Evolutionary conservation across 345 rosid species (phyloP).

Genomic region (Crucihimalaya himalaica): DNA sequence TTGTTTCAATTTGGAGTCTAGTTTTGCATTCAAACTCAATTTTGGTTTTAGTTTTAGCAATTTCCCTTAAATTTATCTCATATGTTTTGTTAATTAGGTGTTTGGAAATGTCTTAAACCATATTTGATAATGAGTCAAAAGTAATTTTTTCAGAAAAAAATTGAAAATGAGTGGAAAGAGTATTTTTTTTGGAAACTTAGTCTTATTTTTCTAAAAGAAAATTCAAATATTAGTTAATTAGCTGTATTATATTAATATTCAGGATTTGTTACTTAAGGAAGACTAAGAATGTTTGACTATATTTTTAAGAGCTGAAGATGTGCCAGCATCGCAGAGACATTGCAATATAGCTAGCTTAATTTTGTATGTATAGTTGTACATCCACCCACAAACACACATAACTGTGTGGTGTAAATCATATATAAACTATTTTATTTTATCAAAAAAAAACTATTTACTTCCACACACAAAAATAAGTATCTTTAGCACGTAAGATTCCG

Average conservation of each 20-base stretch:
- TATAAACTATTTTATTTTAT: slow-evolving; percentile 1
- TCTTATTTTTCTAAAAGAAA: no score
- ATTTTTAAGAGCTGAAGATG: not conserved
- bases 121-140: not conserved
- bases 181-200: not conserved
- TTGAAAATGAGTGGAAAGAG: not conserved
- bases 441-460: no score
- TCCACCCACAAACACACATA: slow-evolving; percentile 35
- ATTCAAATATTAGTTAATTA: not conserved
- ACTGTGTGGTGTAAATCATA: slow-evolving; percentile 23
- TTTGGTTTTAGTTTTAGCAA: no score
- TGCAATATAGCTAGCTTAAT: not conserved
- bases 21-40: no score
- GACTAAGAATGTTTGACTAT: not conserved
- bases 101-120: not conserved
- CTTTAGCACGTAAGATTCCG: slow-evolving; percentile 31
- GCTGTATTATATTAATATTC: not conserved
- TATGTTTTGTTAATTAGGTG: not conserved
- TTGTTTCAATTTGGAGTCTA: no score
- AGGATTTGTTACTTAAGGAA: not conserved
- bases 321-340: not conserved
- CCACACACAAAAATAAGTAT: not conserved
- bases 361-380: slow-evolving; percentile 15
- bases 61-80: not conserved
- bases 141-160: not conserved